A percentile compares a stretch with the other conserved stretches of the same genome.
Conservation (phyloP, 225 moss, liverwort and hornwort genomes). For the Ulota crispa region DNA sequence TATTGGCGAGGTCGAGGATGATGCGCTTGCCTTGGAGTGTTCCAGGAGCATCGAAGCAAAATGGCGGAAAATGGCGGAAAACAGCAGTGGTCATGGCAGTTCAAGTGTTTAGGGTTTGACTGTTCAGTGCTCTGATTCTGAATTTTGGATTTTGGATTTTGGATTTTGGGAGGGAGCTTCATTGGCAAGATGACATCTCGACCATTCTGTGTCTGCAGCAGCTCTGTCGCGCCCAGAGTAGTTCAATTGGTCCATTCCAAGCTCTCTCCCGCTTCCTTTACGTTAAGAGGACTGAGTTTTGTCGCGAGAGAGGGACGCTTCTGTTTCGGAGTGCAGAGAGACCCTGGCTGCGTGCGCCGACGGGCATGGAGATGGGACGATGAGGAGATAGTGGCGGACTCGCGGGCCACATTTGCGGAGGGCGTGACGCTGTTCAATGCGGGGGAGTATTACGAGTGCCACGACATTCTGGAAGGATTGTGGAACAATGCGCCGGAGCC, state of each 20-base stretch:
- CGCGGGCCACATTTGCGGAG: constrained; percentile 71
- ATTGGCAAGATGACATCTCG: constrained; percentile 34
- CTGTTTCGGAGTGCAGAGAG: background rate
- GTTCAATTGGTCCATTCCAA: background rate
- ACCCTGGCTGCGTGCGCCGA: constrained; percentile 3
- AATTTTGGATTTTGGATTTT: background rate
- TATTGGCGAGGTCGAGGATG: background rate
- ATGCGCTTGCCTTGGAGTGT: background rate
- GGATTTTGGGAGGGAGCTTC: background rate
- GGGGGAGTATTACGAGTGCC: constrained; percentile 88
- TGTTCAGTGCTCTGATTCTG: background rate
- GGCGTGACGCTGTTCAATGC: constrained; percentile 82
- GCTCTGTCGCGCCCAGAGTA: background rate
- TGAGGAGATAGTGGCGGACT: constrained; percentile 69
- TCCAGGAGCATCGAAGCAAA: background rate
- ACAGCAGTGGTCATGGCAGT: background rate
- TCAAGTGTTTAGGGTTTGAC: background rate
- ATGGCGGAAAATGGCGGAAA: too few species aligned
- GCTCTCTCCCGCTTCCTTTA: background rate
- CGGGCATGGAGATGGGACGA: constrained; percentile 82
- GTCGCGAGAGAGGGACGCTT: background rate
- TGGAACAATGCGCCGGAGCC: constrained; percentile 92
- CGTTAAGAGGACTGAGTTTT: background rate
- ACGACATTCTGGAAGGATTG: constrained; percentile 83
- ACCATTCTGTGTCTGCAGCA: background rate